Evolutionary conservation across 352 stramenopile species (phyloP), one percentile per base, ranked within the genome.

Genomic region (Phytophthora palmivora): DNA sequence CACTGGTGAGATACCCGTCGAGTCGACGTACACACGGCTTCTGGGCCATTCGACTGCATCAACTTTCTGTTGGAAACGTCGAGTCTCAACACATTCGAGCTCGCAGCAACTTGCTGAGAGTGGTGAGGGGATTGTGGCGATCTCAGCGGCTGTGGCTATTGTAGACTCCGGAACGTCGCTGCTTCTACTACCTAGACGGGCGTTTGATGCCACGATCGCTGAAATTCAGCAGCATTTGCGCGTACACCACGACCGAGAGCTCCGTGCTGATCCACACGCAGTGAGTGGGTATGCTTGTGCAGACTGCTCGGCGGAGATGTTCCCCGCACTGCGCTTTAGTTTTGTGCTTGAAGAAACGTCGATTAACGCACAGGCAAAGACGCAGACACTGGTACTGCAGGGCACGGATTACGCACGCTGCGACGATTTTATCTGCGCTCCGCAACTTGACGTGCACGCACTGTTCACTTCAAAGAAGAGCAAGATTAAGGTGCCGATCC

Each of bases 151-250:
- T 16, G 67, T 81, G 10, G 79, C 72, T 10, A 86, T 91, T 26
- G 68, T 91, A 22, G 82, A 91, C 64, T 89, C 79, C 2, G 82
- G 82, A 34, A 91, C 82, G 1, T 91, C 82, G 37, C 63, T 89
- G 18, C 41, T 91, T 8, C 47, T 91, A 65, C 72, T 91, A 6
- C 79, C 79, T 10, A 50, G 56, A 38, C 58, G 44, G 0, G 66
- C 78, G 0, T 89, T 88, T 58, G 72, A 78, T 19, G 39, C 36
- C 5, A 76, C 72, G 12, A 74, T 91, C 16, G 30, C 39, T 0
- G 50, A 59, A 33, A 78, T 91, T 24, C 64, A 61, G 15, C 63
- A 59, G 6, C 72, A 87, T 42, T 58, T 91, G 5, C 52, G 46
- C 14, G 33, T 37, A 16, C 37, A 54, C 2, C 57, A 78, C 51